Evolutionary conservation across 139 green algal genomes (phyloP).

Genomic region (Volvox africanus): DNA sequence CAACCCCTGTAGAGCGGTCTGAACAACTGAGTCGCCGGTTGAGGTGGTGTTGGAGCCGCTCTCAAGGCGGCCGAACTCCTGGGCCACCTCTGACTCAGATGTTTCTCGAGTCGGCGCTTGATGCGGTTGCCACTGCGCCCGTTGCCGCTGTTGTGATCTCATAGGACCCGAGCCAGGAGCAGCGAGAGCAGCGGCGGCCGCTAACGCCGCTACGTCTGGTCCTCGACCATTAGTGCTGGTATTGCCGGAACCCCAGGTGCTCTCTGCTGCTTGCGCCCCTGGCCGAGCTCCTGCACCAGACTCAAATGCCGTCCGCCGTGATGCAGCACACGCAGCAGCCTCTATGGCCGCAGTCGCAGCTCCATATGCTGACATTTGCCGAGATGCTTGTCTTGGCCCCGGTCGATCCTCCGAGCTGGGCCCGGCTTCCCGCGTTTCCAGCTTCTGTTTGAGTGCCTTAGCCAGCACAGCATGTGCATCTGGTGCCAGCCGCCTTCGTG

Average conservation of each 20-base stretch:
- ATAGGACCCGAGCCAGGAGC: neutral
- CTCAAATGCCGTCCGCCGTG: neutral
- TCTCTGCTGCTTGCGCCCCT: neutral
- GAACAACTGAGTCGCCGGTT: too few species aligned
- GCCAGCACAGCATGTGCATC: neutral
- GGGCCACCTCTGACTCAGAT: too few species aligned
- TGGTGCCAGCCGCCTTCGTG: neutral
- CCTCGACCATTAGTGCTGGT: neutral
- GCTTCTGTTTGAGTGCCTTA: neutral
- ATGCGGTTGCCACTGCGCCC: too few species aligned
- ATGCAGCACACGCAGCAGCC: neutral
- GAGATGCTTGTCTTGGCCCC: neutral
- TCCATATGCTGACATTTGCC: neutral
- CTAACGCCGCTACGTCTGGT: neutral
- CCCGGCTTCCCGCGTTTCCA: neutral
- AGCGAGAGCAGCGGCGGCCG: neutral
- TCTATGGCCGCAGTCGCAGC: neutral
- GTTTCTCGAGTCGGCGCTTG: too few species aligned
- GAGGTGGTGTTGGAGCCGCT: too few species aligned
- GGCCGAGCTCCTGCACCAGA: neutral
- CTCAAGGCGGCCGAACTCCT: too few species aligned
- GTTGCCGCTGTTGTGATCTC: neutral
- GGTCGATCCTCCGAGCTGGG: neutral
- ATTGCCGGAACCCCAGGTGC: neutral
- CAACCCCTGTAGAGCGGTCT: too few species aligned